Percentiles rank a stretch among this genome's conserved stretches.
Evolutionary conservation across 2,329 filamentous ascomycete species (phyloP).

Genomic region (Microcyclosporella mali): DNA sequence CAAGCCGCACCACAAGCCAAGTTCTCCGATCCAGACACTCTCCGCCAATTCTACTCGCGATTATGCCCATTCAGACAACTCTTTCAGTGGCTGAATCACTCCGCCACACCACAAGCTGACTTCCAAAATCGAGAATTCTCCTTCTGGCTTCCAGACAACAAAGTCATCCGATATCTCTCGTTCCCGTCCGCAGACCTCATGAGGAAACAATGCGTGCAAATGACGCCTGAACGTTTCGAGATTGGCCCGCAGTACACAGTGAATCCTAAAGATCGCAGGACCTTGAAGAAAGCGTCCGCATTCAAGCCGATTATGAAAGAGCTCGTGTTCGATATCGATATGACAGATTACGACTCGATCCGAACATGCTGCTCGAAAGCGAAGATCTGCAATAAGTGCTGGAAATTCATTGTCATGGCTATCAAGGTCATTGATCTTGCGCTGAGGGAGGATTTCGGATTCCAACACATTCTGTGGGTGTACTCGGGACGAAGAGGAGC

Average conservation of each 20-base stretch:
- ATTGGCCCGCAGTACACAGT: conserved; percentile 95
- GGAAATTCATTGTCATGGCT: conserved; percentile 96
- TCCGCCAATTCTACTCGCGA: conserved; percentile 91
- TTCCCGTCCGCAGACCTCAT: conserved; percentile 65
- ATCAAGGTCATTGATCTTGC: conserved; percentile 88
- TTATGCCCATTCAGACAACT: conserved; percentile 91
- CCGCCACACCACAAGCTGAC: conserved; percentile 74
- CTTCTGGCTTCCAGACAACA: conserved; percentile 87
- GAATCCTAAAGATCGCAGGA: conserved; percentile 90
- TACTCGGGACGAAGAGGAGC: conserved; percentile 95
- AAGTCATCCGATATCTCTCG: conserved; percentile 86
- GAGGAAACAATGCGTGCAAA: conserved; percentile 81
- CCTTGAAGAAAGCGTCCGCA: conserved; percentile 67
- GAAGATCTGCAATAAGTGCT: conserved; percentile 90
- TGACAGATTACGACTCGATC: conserved; percentile 97
- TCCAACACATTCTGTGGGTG: conserved; percentile 95
- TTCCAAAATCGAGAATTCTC: conserved; percentile 94
- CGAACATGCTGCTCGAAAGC: conserved; percentile 91
- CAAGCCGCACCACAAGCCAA: conserved; percentile 20
- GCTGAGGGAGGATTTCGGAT: conserved; percentile 89
- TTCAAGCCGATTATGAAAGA: conserved; percentile 90
- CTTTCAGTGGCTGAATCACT: conserved; percentile 98
- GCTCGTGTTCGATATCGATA: conserved; percentile 97
- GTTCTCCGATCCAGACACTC: conserved; percentile 68
- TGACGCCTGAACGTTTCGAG: conserved; percentile 91